Conservation (phyloP, 129 eudicot genomes). For the Solidago caesia region DNA sequence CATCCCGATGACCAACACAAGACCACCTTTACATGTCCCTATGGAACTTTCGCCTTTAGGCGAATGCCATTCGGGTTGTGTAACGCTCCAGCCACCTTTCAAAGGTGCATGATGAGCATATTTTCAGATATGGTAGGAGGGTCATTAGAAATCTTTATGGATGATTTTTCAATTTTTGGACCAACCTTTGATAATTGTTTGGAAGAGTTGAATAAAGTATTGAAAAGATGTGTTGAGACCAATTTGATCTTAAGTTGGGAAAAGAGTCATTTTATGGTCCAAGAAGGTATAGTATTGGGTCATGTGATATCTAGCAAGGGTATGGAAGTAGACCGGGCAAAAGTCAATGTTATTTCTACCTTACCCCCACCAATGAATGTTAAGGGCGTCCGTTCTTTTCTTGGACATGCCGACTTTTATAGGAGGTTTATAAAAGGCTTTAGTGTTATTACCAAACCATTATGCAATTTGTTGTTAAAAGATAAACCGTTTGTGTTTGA, state of each 20-base stretch:
- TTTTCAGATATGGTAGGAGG: neutral
- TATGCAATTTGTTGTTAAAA: neutral
- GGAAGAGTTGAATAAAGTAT: neutral
- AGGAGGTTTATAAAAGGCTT: neutral
- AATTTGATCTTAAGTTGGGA: neutral
- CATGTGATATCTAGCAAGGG: neutral
- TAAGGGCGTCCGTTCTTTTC: neutral
- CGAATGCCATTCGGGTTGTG: neutral
- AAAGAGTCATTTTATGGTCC: neutral
- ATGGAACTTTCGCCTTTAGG: neutral
- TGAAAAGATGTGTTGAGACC: neutral
- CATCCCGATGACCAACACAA: neutral
- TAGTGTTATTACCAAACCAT: neutral
- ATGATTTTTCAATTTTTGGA: neutral
- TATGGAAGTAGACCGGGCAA: neutral
- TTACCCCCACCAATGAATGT: neutral
- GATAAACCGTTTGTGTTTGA: neutral
- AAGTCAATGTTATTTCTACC: neutral
- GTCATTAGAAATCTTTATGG: neutral
- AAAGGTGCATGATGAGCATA: neutral
- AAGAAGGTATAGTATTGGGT: neutral
- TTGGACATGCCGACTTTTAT: neutral
- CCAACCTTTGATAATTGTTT: neutral
- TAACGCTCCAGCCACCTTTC: neutral
- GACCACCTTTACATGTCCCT: neutral